Percentiles rank a stretch among this genome's conserved stretches.
Conservation (phyloP, 176 grass and related monocot genomes). For the Pontederia paniculata region DNA sequence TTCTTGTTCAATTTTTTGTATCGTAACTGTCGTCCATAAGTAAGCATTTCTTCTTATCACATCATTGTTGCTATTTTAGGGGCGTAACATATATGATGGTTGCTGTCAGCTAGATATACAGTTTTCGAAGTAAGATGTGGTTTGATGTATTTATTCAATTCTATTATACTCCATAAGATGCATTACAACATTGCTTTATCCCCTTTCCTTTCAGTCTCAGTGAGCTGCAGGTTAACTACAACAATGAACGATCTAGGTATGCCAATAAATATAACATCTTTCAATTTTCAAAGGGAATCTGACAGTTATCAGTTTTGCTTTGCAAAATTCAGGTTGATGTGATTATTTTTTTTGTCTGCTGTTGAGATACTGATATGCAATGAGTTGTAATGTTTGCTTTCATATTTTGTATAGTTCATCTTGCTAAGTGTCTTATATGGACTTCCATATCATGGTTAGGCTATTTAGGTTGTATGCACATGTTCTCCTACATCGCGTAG, state of each 20-base stretch:
- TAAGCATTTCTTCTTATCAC: conserved; percentile 2
- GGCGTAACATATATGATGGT: conserved; percentile 99
- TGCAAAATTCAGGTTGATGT: no score
- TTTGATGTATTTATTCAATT: conserved; percentile 9
- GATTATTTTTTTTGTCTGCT: no score
- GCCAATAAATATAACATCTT: neutral
- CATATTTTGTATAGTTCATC: no score
- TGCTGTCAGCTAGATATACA: conserved; percentile 99
- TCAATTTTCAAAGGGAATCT: neutral
- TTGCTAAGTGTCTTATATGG: no score
- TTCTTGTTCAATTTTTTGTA: conserved; percentile 20
- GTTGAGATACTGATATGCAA: no score
- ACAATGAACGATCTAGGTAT: conserved; percentile 95
- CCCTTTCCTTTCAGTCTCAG: conserved; percentile 53
- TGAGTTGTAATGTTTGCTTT: no score
- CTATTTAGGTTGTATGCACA: no score
- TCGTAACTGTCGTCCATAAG: neutral
- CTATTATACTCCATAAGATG: neutral
- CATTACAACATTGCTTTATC: conserved; percentile 24
- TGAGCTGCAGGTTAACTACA: conserved; percentile 98
- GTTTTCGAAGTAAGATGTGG: conserved; percentile 75
- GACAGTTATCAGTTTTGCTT: neutral
- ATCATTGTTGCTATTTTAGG: conserved; percentile 36
- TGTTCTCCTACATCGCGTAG: no score
- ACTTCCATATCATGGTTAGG: no score